A percentile compares a stretch with the other conserved stretches of the same genome.
Conservation (phyloP, 2,329 filamentous ascomycete genomes). For the Pseudopyricularia javanii region DNA sequence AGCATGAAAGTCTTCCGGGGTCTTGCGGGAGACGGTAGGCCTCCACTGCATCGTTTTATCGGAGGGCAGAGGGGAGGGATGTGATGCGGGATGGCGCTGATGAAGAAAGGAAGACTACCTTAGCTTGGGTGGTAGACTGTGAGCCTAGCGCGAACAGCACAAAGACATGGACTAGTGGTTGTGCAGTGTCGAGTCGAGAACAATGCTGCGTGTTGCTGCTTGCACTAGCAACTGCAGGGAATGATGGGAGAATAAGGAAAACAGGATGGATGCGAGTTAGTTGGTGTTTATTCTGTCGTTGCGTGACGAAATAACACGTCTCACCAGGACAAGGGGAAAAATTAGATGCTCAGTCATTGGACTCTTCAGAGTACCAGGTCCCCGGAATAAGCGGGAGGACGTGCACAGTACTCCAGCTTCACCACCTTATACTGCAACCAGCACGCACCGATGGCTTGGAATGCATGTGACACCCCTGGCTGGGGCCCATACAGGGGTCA, state of each 20-base stretch:
- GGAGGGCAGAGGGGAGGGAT: conserved; percentile 6
- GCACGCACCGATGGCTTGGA: not conserved
- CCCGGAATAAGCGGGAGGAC: conserved; percentile 1
- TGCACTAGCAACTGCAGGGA: too few relatives aligned
- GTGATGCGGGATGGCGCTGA: not conserved
- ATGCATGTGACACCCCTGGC: not conserved
- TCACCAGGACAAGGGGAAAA: too few relatives aligned
- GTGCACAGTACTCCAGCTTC: too few relatives aligned
- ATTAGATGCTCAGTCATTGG: too few relatives aligned
- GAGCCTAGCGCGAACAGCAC: not conserved
- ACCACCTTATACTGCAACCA: not conserved
- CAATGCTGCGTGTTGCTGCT: too few relatives aligned
- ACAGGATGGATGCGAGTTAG: too few relatives aligned
- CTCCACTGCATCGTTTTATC: conserved; percentile 41
- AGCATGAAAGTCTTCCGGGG: conserved; percentile 31
- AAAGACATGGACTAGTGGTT: too few relatives aligned
- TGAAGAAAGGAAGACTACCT: not conserved
- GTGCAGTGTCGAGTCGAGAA: too few relatives aligned
- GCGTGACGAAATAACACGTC: too few relatives aligned
- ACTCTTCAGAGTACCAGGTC: not conserved
- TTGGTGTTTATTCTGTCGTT: too few relatives aligned
- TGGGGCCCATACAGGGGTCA: not conserved
- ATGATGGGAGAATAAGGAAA: too few relatives aligned
- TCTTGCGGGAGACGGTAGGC: conserved; percentile 36
- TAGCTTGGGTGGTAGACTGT: not conserved